These are phyloP conservation scores for Amauroascus verrucosus DNA, from an alignment of 2,329 filamentous ascomycete genomes.

Conservation along the genomic window DNA sequence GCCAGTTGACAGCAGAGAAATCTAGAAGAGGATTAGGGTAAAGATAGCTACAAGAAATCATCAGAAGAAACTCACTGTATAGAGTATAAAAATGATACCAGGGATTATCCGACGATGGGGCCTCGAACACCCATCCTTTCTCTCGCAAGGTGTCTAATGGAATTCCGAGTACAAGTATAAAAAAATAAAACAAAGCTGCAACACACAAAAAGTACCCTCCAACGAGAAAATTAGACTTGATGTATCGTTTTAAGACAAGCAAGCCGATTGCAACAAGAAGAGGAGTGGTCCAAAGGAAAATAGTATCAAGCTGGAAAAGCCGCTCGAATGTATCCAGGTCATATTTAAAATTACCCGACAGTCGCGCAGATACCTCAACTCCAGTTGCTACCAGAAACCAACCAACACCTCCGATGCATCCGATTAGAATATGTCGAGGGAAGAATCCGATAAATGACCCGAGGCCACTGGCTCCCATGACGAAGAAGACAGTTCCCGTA, in stretches of 20 bases:
- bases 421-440: conserved; percentile 87
- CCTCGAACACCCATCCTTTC: conserved; percentile 83
- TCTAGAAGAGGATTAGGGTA: conserved; percentile 42
- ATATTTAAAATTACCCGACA: conserved; percentile 78
- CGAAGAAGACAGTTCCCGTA: conserved; percentile 82
- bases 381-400: conserved; percentile 90
- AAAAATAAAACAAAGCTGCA: conserved; percentile 47
- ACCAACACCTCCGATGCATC: conserved; percentile 93
- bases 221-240: conserved; percentile 74
- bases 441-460: conserved; percentile 96
- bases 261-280: conserved; percentile 65
- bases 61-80: conserved; percentile 57
- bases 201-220: conserved; percentile 80
- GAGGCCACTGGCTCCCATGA: conserved; percentile 76
- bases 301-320: conserved; percentile 61
- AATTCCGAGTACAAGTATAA: conserved; percentile 47
- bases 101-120: conserved; percentile 71
- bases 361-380: conserved; percentile 80
- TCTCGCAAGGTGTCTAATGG: conserved; percentile 57
- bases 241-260: conserved; percentile 63
- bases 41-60: background rate
- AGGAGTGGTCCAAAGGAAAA: conserved; percentile 75
- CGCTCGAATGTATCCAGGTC: conserved; percentile 64
- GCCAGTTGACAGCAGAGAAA: conserved; percentile 71
- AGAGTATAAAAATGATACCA: conserved; percentile 98